Evolutionary conservation across 108 stramenopile species (phyloP), one percentile per base, ranked within the genome.

Genomic region (Fragilaria radians): DNA sequence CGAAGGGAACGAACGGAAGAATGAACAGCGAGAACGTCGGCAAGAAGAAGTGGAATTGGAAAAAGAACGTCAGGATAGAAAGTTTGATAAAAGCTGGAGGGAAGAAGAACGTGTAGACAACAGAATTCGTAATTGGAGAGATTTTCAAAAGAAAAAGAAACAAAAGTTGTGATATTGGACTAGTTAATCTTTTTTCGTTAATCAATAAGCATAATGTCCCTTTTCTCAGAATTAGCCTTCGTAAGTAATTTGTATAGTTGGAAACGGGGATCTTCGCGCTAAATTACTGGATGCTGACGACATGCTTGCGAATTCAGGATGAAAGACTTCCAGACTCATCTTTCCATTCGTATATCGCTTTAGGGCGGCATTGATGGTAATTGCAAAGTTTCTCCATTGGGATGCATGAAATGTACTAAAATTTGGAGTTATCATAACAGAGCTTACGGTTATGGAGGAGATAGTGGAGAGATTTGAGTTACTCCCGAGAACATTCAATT

Each of bases 51-150:
- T 84, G 14, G 80, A 85, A 57, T 61, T 74, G 53, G 61, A 69
- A 60, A 89, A 83, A 54, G 81, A 86, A 62, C 66, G 72, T 25
- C 68, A 79, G 5, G 81, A 77, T 22, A 66, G 78, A 45, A 73
- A 85, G 25, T 83, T 83, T 68, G 81, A 93, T 53, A 83, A 83
- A 59, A 54, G 70, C 25, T 93, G 91, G 91, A 85, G 71, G 54
- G 72, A 89, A 30, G 79, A 69, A 25, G 74, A 76, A 28, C 71
- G 91, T 2, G 83, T 87, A 1, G 88, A 89, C 52, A 93, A 89
- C 51, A 73, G 91, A 1, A 67, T 93, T 48, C 88, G 91, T n/a
- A 93, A 88, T 78, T 93, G 91, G 91, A 65, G 91, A 48, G 79
- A 89, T 48, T 93, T 93, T 73, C 64, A 72, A 31, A 45, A 28